Conservation (phyloP, 129 eudicot species). For the Arctium minus region DNA sequence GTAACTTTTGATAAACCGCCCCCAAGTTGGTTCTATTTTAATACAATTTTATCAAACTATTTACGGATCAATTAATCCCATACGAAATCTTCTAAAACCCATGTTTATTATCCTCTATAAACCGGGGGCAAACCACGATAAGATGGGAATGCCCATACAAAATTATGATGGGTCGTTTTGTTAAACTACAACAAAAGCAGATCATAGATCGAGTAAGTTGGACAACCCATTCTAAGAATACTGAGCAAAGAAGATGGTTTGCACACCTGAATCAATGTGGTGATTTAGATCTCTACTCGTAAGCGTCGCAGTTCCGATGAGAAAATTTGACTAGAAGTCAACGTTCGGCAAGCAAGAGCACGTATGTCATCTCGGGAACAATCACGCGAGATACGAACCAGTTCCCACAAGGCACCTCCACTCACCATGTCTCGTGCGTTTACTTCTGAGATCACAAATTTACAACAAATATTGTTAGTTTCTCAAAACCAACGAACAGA, state of each 20-base stretch:
- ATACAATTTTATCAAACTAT: not conserved
- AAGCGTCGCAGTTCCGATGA: constrained; percentile 73
- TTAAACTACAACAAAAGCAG: not conserved
- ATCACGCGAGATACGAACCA: constrained; percentile 92
- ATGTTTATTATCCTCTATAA: not conserved
- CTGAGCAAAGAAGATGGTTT: not conserved
- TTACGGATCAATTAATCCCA: not conserved
- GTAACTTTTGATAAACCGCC: not conserved
- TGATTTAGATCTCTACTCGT: constrained; percentile 58
- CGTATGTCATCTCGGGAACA: constrained; percentile 95
- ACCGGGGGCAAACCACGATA: not conserved
- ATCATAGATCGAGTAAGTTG: not conserved
- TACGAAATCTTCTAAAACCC: not conserved
- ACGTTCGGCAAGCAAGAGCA: constrained; percentile 79
- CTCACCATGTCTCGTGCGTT: constrained; percentile 85
- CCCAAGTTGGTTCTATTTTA: not conserved
- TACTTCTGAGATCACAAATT: constrained; percentile 53
- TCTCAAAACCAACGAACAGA: not conserved
- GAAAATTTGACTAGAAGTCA: constrained; percentile 76
- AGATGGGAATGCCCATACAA: not conserved
- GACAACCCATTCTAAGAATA: not conserved
- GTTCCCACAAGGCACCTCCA: constrained; percentile 98
- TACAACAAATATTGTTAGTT: not conserved
- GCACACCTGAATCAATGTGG: not conserved
- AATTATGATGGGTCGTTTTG: not conserved